Conservation (phyloP, 305 asterid species). For the Rubia occidens region DNA sequence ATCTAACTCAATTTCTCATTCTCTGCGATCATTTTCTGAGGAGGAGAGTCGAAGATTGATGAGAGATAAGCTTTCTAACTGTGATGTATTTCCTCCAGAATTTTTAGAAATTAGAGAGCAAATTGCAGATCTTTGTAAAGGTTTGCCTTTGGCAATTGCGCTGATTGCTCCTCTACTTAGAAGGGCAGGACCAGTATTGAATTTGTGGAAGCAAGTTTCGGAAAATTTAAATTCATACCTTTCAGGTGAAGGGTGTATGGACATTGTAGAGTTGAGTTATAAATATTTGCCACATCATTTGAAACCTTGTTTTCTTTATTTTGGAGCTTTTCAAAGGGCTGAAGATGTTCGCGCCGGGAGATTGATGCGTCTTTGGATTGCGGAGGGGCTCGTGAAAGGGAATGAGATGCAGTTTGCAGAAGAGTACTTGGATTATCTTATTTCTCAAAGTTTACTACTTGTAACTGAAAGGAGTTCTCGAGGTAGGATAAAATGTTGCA, state of each 20-base stretch:
- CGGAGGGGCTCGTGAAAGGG: slow-evolving; percentile 16
- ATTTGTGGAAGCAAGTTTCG: slow-evolving; percentile 8
- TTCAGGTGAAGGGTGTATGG: not conserved
- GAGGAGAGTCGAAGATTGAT: slow-evolving; percentile 5
- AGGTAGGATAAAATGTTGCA: not conserved
- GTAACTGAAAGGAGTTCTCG: not conserved
- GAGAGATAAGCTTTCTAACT: not conserved
- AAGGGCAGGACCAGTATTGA: not conserved
- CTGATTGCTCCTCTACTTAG: slow-evolving; percentile 3
- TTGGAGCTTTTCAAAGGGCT: slow-evolving; percentile 7
- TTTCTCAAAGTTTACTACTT: not conserved
- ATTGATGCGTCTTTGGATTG: slow-evolving; percentile 9
- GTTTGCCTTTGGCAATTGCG: not conserved
- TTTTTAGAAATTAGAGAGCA: not conserved
- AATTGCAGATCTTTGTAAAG: not conserved
- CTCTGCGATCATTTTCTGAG: not conserved
- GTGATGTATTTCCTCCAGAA: not conserved
- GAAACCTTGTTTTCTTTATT: slow-evolving; percentile 14
- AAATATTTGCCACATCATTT: slow-evolving; percentile 5
- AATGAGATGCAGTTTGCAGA: slow-evolving; percentile 6
- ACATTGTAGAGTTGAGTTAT: slow-evolving; percentile 10
- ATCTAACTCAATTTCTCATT: not conserved
- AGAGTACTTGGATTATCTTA: slow-evolving; percentile 6
- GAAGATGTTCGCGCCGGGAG: not conserved
- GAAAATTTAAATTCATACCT: not conserved